Evolutionary conservation across 176 grass and related monocot species (phyloP).

Genomic region (Oryza nivara): DNA sequence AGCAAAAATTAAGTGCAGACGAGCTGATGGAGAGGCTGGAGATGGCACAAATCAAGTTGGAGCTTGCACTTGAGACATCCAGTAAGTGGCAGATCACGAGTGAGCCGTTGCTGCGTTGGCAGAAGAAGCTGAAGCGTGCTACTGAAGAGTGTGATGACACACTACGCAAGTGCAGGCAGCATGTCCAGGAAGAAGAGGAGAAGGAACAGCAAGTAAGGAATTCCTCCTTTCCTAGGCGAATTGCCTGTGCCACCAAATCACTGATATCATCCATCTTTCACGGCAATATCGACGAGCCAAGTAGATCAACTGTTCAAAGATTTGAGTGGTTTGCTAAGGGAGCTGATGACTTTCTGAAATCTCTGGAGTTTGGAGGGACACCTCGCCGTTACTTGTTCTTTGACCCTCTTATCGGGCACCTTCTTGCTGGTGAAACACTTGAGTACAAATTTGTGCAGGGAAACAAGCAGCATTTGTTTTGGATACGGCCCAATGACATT

Average conservation of each 20-base stretch:
- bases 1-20: neutral
- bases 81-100: neutral
- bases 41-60: neutral
- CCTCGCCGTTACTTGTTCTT: neutral
- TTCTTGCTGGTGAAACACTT: neutral
- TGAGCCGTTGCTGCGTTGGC: neutral
- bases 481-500: neutral
- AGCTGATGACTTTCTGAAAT: neutral
- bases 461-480: neutral
- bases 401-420: neutral
- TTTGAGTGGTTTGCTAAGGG: slow-evolving; percentile 10
- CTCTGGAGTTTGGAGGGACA: slow-evolving; percentile 2
- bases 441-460: neutral
- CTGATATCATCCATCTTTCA: neutral
- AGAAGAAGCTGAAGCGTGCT: neutral
- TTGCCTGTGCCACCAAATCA: neutral
- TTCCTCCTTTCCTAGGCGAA: too few species aligned
- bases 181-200: neutral
- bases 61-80: neutral
- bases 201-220: neutral
- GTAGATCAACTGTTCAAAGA: neutral
- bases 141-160: slow-evolving; percentile 15
- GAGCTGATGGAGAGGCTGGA: slow-evolving; percentile 24
- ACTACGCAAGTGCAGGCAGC: neutral
- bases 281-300: too few species aligned